These are phyloP conservation scores for Beauveria pseudobassiana DNA, from an alignment of 2,329 filamentous ascomycete genomes.

Conservation along the genomic window DNA sequence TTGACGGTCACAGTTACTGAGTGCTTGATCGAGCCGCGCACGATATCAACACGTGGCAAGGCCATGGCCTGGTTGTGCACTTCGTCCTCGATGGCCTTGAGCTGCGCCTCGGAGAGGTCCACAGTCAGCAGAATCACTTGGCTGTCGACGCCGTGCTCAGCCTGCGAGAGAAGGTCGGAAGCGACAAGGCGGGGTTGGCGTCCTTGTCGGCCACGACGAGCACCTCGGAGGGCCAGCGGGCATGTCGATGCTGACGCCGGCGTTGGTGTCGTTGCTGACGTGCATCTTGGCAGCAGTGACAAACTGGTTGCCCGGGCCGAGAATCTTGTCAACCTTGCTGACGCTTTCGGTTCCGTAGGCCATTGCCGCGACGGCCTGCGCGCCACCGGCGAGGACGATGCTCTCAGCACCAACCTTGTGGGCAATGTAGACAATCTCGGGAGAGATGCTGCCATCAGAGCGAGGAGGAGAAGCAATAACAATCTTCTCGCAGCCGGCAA, in stretches of 20 bases:
- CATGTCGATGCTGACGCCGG: conserved; percentile 96
- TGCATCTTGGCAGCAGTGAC: conserved; percentile 98
- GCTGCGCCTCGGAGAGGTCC: conserved; percentile 62
- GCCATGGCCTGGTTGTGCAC: conserved; percentile 80
- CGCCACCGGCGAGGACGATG: conserved; percentile 91
- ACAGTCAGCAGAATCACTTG: conserved; percentile 90
- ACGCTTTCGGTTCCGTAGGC: conserved; percentile 94
- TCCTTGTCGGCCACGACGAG: conserved; percentile 88
- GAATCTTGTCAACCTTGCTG: conserved; percentile 96
- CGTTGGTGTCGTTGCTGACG: conserved; percentile 94
- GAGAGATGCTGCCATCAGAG: conserved; percentile 81
- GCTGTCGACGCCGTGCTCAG: conserved; percentile 92
- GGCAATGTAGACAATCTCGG: conserved; percentile 94
- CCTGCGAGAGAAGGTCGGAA: conserved; percentile 88
- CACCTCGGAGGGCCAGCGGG: conserved; percentile 91
- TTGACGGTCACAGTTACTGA: conserved; percentile 77
- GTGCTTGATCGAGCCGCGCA: conserved; percentile 82
- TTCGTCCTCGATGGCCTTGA: conserved; percentile 83
- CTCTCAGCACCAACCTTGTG: conserved; percentile 95
- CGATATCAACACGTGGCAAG: conserved; percentile 86
- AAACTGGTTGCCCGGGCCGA: conserved; percentile 96
- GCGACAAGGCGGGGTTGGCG: conserved; percentile 88
- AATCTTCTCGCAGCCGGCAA: conserved; percentile 92
- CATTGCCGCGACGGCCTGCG: conserved; percentile 92
- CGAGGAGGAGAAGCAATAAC: conserved; percentile 88